These are phyloP conservation scores for Digitaria exilis DNA, from an alignment of 202 grass and related monocot genomes.

Conservation along the genomic window DNA sequence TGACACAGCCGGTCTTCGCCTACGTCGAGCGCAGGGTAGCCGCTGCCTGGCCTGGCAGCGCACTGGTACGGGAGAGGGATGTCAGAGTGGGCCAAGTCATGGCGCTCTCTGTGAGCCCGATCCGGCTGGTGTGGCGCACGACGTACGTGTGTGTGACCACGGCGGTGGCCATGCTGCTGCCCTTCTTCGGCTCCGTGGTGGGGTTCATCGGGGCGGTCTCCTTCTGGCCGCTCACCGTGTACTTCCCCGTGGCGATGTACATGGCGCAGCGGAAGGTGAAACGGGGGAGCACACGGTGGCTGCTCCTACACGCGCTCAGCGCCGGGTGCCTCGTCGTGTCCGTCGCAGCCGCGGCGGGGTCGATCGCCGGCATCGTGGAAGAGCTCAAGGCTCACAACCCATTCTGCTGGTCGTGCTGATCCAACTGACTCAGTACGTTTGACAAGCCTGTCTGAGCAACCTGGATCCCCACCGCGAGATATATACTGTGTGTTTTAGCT, in stretches of 20 bases:
- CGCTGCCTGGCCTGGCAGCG: slow-evolving; percentile 44
- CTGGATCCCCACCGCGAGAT: too few species aligned
- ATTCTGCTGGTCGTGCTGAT: slow-evolving; percentile 11
- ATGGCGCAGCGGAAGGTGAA: slow-evolving; percentile 35
- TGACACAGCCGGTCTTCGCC: slow-evolving; percentile 74
- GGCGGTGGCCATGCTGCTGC: slow-evolving; percentile 54
- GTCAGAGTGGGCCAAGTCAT: not conserved
- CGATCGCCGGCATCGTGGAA: not conserved
- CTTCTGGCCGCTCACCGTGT: slow-evolving; percentile 39
- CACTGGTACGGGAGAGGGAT: slow-evolving; percentile 33
- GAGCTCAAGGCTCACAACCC: slow-evolving; percentile 19
- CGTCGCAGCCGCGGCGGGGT: not conserved
- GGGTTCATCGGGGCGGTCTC: slow-evolving; percentile 53
- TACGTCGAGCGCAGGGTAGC: slow-evolving; percentile 56
- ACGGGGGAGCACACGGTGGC: slow-evolving; percentile 36
- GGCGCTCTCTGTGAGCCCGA: not conserved
- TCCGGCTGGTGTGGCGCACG: slow-evolving; percentile 55
- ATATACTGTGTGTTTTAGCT: too few species aligned
- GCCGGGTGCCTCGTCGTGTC: not conserved
- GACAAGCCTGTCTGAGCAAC: too few species aligned
- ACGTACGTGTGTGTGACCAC: slow-evolving; percentile 57
- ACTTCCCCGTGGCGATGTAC: slow-evolving; percentile 44
- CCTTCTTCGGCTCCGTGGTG: slow-evolving; percentile 62
- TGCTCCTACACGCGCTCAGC: slow-evolving; percentile 44
- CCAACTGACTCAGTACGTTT: too few species aligned